Conservation (phyloP, 208 protist species). For the Leishmania braziliensis region DNA sequence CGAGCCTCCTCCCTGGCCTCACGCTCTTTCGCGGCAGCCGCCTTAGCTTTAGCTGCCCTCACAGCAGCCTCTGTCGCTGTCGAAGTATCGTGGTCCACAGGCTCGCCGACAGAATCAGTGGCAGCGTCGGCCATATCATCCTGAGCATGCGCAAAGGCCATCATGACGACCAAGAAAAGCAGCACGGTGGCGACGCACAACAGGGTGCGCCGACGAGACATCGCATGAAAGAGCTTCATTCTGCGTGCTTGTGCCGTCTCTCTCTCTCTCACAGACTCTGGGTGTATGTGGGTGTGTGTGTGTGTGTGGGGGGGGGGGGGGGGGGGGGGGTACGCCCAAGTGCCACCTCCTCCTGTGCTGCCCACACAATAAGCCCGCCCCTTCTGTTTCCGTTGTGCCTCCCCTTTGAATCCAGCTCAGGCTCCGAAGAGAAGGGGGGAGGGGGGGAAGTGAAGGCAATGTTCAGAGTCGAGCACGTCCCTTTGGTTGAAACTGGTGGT, state of each 20-base stretch:
- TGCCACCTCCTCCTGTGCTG: not conserved
- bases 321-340: not conserved
- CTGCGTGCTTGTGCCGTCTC: not conserved
- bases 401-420: not conserved
- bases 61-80: not conserved
- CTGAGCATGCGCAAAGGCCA: conserved; percentile 24
- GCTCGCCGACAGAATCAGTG: not conserved
- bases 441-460: not conserved
- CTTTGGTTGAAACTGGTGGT: not conserved
- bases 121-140: not conserved
- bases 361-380: not conserved
- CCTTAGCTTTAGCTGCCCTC: not conserved
- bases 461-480: not conserved
- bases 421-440: not conserved
- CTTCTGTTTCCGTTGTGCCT: not conserved
- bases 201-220: conserved; percentile 19
- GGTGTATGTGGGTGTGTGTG: not conserved
- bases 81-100: not conserved
- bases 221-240: not conserved
- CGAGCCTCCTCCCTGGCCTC: not conserved
- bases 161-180: conserved; percentile 9
- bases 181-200: conserved; percentile 24
- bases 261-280: not conserved
- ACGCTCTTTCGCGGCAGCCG: not conserved
- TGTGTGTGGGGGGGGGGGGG: no score